phyloP scores from a whole-genome alignment of 225 moss, liverwort and hornwort genomes.

The Takakia lepidozioides region DNA sequence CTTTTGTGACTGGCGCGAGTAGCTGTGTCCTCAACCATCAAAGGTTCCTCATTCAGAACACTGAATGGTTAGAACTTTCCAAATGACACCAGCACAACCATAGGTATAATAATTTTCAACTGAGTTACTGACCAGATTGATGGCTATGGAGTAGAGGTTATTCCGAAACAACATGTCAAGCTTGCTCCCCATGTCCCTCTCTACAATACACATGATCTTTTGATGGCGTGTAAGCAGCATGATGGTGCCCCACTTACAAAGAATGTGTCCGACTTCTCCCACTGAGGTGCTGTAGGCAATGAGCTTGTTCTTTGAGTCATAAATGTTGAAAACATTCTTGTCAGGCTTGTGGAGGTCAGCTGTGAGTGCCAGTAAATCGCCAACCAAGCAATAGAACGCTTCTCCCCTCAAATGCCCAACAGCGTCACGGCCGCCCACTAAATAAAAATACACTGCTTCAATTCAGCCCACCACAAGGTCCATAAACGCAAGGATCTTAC shows the following conservation, averaged over 20 bases:
- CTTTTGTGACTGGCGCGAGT: too few species aligned
- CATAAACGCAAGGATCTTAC: constrained; percentile 21
- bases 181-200: constrained; percentile 99
- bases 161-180: constrained; percentile 85
- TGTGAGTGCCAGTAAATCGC: constrained; percentile 80
- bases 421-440: constrained; percentile 87
- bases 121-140: constrained; percentile 80
- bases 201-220: constrained; percentile 67
- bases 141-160: constrained; percentile 81
- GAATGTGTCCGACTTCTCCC: constrained; percentile 78
- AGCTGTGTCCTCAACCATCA: too few species aligned
- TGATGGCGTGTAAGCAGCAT: constrained; percentile 78
- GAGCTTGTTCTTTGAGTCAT: constrained; percentile 94
- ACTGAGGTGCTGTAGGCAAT: constrained; percentile 75
- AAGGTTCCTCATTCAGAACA: too few species aligned
- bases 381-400: constrained; percentile 83
- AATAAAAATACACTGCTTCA: constrained; percentile 90
- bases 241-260: constrained; percentile 91
- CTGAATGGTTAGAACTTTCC: too few species aligned
- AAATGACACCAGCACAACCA: too few species aligned
- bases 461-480: constrained; percentile 88
- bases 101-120: too few species aligned
- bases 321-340: constrained; percentile 76
- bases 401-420: constrained; percentile 96
- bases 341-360: constrained; percentile 48